Base-by-base conservation (phyloP, 2,329 filamentous ascomycete genomes). In the Fusarium protoensiforme region DNA sequence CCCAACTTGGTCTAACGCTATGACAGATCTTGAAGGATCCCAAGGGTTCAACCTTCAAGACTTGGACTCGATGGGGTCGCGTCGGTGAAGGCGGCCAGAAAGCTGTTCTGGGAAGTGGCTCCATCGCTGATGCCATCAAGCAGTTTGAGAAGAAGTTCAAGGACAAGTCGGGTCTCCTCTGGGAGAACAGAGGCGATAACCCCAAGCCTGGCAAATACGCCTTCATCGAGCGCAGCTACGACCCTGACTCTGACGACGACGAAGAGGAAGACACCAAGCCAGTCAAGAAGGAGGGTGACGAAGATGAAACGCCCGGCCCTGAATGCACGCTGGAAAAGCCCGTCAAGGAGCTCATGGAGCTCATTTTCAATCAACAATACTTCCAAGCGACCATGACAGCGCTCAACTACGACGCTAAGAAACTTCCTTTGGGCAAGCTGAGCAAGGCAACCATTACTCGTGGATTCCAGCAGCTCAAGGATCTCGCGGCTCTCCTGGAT, bases 351-450 rank as follows among this genome's bases (percentile, higher is more conserved):
- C 84, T 97, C 22, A 92, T 97, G 87, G 84, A 91, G 68, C 89
- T 97, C 72, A 97, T 98, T 68, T 97, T 97, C 86, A 95, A 97
- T 80, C 87, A 90, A 65, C 80, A 91, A 24, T 92, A 92, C 79
- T 94, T 97, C 81, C 85, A 89, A 24, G 87, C 87, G 22, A 89
- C 90, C 38, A 93, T 94, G 91, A 80, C 82, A 2, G 85, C 88
- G 2, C 85, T 94, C 73, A 93, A 93, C 73, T 94, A 94, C 75
- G 92, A 94, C 74, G 86, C 88, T 11, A 86, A 92, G 72, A 97
- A 97, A 81, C 85, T 97, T 43, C 94, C 94, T 0, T 85, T 97
- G 1, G 95, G 94, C 6, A 97, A 96, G 79, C 87, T 97, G 27
- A 94, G 93, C 85, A 94, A 95, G 77, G 84, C 88, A 14, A 96